Base-by-base conservation (phyloP, 2,329 filamentous ascomycete genomes). In the Leptographium procerum region DNA sequence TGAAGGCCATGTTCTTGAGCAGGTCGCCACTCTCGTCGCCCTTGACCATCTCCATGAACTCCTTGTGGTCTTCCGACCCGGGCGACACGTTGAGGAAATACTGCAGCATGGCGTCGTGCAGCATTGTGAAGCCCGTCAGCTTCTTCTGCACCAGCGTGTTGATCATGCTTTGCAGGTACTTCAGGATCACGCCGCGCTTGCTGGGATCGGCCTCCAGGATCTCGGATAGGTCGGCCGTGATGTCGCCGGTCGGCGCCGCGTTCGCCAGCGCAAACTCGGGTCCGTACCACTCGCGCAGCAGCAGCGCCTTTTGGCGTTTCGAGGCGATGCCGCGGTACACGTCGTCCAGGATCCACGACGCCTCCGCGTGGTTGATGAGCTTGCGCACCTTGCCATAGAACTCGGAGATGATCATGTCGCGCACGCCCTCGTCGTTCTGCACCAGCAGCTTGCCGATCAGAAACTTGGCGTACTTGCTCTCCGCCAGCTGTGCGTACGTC, bases 391-490 rank as follows among this genome's bases (percentile, higher is more conserved):
- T 86, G 60, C 94, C 91, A 71, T 94, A 96, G 74, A 99, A 97
- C 71, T 99, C 91, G 50, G 89, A 87, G 14, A 99, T 85, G 66
- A 99, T 89, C 64, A 95, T 74, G 69, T 96, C 88, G 66, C 91
- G 83, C 63, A 95, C 90, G 71, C 92, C 88, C 47, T 84, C 77
- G 69, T 96, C 90, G 61, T 91, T 90, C 69, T 95, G 89, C n/a
- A 95, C 88, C 63, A 99, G 82, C 67, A 99, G 80, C 75, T 99
- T 99, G 65, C 90, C 94, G 61, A 99, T 90, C 67, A 99, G 73
- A 72, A 97, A 99, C 75, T 99, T 99, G 67, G 92, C 92, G 69
- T 99, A 99, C 71, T 88, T 88, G 75, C 91, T 95, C 77, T 97
- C 91, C 3, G 91, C 91, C 64, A 99, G 77, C 65, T 88, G 83